Percentiles rank a stretch among this genome's conserved stretches.
These are phyloP conservation scores for Calocybe gangraenosa DNA, from an alignment of 768 basidiomycete genomes.

Conservation along the genomic window DNA sequence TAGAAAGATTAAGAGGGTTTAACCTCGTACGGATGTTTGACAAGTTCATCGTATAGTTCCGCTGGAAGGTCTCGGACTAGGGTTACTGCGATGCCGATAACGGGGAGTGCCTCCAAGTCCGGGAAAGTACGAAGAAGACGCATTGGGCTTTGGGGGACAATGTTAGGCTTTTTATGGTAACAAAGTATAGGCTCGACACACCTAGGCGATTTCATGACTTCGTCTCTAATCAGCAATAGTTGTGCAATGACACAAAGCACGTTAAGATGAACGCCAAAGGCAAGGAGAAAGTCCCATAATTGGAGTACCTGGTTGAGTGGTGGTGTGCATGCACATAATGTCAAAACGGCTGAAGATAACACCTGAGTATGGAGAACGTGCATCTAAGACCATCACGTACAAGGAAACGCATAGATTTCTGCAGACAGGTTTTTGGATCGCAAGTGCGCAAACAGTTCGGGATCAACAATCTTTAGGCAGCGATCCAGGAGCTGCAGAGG, in stretches of 20 bases:
- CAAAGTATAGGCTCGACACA: conserved; percentile 27
- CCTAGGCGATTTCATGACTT: conserved; percentile 87
- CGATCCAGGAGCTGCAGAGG: conserved; percentile 76
- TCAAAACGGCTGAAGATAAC: conserved; percentile 69
- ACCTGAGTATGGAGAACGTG: conserved; percentile 4
- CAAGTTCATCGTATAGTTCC: conserved; percentile 85
- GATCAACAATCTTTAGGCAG: conserved; percentile 89
- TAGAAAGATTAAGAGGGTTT: conserved; percentile 19
- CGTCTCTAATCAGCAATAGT: conserved; percentile 82
- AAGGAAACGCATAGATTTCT: conserved; percentile 97
- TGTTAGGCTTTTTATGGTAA: conserved; percentile 1
- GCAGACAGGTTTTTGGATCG: conserved; percentile 90
- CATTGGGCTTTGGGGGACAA: conserved; percentile 68
- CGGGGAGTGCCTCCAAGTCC: conserved; percentile 78
- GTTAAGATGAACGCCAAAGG: conserved; percentile 95
- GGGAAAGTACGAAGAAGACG: conserved; percentile 91
- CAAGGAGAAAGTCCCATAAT: conserved; percentile 96
- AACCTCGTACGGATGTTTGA: conserved; percentile 78
- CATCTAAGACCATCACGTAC: conserved; percentile 39
- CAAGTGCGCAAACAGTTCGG: conserved; percentile 76
- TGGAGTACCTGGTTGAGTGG: conserved; percentile 92
- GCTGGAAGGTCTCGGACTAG: conserved; percentile 88
- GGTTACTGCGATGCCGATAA: conserved; percentile 91
- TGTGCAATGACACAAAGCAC: conserved; percentile 97
- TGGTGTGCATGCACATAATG: conserved; percentile 94